phyloP scores from a whole-genome alignment of 73 alveolate genomes.

The Uronychia binucleata region DNA sequence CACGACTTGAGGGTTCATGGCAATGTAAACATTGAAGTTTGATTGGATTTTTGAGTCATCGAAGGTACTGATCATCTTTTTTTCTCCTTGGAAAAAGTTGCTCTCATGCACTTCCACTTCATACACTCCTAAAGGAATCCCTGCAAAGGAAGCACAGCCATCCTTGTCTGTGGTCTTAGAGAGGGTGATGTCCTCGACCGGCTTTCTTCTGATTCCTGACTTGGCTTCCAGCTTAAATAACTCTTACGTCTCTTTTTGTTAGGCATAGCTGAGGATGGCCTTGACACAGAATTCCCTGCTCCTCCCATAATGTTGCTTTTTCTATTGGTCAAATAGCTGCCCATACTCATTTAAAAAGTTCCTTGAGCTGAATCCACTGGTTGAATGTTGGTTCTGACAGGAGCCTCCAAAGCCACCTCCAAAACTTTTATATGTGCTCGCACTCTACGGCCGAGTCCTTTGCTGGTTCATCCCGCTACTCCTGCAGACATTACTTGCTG shows the following conservation, averaged over 20 bases:
- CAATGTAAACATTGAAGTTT: not conserved
- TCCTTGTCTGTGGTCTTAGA: slow-evolving; percentile 5
- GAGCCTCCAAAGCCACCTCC: not conserved
- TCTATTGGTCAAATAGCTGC: not conserved
- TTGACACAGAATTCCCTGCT: not conserved
- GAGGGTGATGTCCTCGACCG: not conserved
- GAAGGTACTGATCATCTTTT: too few relatives aligned
- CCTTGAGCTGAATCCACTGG: not conserved
- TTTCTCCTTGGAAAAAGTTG: not conserved
- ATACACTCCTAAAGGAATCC: slow-evolving; percentile 28
- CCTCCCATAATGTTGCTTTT: not conserved
- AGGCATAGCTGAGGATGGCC: not conserved
- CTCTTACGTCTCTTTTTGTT: not conserved
- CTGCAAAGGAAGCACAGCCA: slow-evolving; percentile 9
- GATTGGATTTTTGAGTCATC: not conserved
- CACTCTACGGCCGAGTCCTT: slow-evolving; percentile 13
- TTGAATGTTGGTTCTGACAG: not conserved
- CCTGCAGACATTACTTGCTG: not conserved
- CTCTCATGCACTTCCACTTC: slow-evolving; percentile 33
- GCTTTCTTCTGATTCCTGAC: not conserved
- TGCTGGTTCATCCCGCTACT: not conserved
- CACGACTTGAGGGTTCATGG: not conserved
- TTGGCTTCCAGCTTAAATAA: not conserved
- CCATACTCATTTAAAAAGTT: not conserved
- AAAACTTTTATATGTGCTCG: slow-evolving; percentile 2